phyloP scores from a whole-genome alignment of 305 asterid genomes.

The Lippia alba region DNA sequence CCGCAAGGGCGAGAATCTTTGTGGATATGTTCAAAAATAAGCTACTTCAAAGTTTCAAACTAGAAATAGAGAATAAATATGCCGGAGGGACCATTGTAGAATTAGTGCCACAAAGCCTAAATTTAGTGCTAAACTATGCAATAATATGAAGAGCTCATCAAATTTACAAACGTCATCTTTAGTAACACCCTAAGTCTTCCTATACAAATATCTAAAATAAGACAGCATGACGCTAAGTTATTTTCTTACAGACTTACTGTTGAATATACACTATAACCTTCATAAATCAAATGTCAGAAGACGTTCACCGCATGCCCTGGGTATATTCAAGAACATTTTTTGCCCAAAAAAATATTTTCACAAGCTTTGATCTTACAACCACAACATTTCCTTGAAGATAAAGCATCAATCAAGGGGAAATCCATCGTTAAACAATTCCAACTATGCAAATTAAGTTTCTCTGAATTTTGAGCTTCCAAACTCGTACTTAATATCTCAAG shows the following conservation, averaged over 20 bases:
- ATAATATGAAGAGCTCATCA: constrained; percentile 7
- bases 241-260: constrained; percentile 1
- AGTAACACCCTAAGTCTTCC: background rate
- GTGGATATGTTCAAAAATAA: background rate
- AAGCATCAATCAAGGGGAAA: background rate
- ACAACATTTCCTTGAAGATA: background rate
- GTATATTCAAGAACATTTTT: constrained; percentile 1
- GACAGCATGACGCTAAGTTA: background rate
- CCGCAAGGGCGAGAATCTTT: constrained; percentile 5
- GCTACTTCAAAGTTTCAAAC: background rate
- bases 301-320: background rate
- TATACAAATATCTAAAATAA: background rate
- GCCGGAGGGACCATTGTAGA: background rate
- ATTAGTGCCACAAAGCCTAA: background rate
- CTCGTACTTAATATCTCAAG: too few species aligned
- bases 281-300: constrained; percentile 1
- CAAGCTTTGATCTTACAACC: background rate
- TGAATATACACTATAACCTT: background rate
- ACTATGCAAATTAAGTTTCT: constrained; percentile 4
- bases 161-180: background rate
- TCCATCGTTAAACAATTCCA: constrained; percentile 6
- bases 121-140: background rate
- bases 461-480: background rate
- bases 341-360: constrained; percentile 9
- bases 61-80: background rate